These are phyloP conservation scores for Candida gorgasii DNA, from an alignment of 805 yeast species.

Conservation along the genomic window DNA sequence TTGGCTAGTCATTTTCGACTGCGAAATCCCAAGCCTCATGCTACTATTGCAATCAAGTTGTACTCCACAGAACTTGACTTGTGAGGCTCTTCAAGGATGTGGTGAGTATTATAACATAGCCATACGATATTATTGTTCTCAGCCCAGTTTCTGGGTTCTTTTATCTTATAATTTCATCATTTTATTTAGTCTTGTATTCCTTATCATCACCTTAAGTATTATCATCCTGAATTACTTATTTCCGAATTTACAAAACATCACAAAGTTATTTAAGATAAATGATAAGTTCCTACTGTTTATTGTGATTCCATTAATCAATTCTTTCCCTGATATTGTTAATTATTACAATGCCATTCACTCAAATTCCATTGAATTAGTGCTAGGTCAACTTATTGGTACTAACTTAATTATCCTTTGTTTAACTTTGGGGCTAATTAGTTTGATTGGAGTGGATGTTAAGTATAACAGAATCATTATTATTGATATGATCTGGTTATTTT, in stretches of 20 bases:
- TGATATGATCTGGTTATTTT: conserved; percentile 32
- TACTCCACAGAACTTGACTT: conserved; percentile 7
- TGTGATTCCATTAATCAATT: conserved; percentile 37
- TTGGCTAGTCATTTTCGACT: conserved; percentile 2
- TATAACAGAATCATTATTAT: conserved; percentile 20
- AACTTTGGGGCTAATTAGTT: conserved; percentile 35
- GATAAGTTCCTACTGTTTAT: conserved; percentile 33
- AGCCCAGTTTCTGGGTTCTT: not conserved
- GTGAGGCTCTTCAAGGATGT: conserved; percentile 13
- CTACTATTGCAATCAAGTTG: conserved; percentile 1
- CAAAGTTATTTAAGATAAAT: conserved; percentile 24
- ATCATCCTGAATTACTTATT: conserved; percentile 37
- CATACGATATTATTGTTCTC: conserved; percentile 28
- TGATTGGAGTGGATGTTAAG: conserved; percentile 16
- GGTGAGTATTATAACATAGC: conserved; percentile 27
- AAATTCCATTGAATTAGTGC: conserved; percentile 31
- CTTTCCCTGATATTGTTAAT: conserved; percentile 38
- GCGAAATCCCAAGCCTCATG: conserved; percentile 5
- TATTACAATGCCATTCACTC: conserved; percentile 31
- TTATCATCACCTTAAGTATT: conserved; percentile 30
- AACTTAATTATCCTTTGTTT: conserved; percentile 33
- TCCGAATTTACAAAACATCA: conserved; percentile 28
- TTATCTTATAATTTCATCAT: conserved; percentile 11
- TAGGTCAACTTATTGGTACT: conserved; percentile 42
- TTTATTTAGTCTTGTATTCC: conserved; percentile 16